Evolutionary conservation across 345 rosid species (phyloP).

Genomic region (Pugionium dolabratum): DNA sequence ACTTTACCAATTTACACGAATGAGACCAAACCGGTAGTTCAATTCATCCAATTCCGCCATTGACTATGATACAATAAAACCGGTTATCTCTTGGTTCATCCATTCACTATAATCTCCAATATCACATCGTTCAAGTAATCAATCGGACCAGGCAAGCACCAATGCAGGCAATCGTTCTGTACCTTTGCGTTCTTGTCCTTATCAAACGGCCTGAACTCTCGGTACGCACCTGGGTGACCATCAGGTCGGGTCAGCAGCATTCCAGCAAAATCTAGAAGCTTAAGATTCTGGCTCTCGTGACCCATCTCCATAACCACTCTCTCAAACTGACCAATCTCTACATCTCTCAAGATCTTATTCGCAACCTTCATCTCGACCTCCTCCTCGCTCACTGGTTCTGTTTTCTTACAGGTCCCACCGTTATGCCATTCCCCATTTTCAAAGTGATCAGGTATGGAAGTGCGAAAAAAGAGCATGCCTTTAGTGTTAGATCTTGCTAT

Average conservation of each 20-base stretch:
- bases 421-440: slow-evolving; percentile 30
- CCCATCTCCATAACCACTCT: slow-evolving; percentile 54
- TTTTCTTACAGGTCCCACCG: too few species aligned
- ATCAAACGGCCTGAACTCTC: slow-evolving; percentile 70
- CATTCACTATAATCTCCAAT: slow-evolving; percentile 65
- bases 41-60: neutral
- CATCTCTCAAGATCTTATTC: slow-evolving; percentile 57
- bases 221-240: slow-evolving; percentile 93
- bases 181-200: slow-evolving; percentile 60
- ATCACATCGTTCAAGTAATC: slow-evolving; percentile 83
- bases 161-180: slow-evolving; percentile 94
- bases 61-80: slow-evolving; percentile 16
- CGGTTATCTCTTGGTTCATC: slow-evolving; percentile 31
- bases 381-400: too few species aligned
- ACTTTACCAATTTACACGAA: slow-evolving; percentile 26
- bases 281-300: slow-evolving; percentile 55
- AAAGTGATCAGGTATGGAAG: slow-evolving; percentile 89
- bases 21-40: slow-evolving; percentile 20
- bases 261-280: slow-evolving; percentile 72
- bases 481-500: slow-evolving; percentile 55
- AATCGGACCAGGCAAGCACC: slow-evolving; percentile 98
- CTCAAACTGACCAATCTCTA: slow-evolving; percentile 64
- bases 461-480: slow-evolving; percentile 68
- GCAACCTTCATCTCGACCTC: slow-evolving; percentile 36
- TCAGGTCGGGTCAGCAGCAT: slow-evolving; percentile 75